A percentile compares a stretch with the other conserved stretches of the same genome.
Conservation (phyloP, 75 land plant genomes). For the Sequoiadendron giganteum region DNA sequence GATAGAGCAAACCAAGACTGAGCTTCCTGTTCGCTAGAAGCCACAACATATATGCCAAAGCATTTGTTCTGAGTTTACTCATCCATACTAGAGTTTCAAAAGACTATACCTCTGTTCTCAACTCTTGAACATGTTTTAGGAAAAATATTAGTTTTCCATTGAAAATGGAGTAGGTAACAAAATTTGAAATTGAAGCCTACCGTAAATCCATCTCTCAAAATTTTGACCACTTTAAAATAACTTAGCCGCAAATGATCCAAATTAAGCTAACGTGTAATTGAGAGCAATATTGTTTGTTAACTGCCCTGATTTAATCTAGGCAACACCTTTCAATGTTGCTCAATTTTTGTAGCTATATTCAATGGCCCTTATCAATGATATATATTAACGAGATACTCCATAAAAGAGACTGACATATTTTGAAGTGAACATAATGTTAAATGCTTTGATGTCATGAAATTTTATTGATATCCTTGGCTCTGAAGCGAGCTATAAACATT, state of each 20-base stretch:
- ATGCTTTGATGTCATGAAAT: not conserved
- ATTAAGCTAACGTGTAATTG: not conserved
- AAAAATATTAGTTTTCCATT: not conserved
- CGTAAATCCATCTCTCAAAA: not conserved
- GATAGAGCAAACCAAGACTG: not conserved
- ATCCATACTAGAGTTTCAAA: not conserved
- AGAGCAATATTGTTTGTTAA: not conserved
- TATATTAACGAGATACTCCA: not conserved
- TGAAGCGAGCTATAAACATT: not conserved
- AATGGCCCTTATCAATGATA: not conserved
- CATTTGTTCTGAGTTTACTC: not conserved
- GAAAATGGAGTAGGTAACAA: not conserved
- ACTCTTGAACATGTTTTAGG: too few species aligned
- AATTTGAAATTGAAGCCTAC: not conserved
- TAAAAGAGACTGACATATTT: not conserved
- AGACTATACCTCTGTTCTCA: not conserved
- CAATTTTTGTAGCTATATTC: not conserved
- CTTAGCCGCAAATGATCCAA: not conserved
- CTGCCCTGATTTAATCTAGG: not conserved
- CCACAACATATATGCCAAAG: not conserved
- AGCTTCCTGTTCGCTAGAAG: not conserved
- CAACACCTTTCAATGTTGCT: not conserved
- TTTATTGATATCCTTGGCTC: not conserved
- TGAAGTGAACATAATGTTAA: not conserved
- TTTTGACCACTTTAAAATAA: not conserved